phyloP scores from a whole-genome alignment of 495 filamentous ascomycete genomes.

The Lasiosphaeria miniovina region DNA sequence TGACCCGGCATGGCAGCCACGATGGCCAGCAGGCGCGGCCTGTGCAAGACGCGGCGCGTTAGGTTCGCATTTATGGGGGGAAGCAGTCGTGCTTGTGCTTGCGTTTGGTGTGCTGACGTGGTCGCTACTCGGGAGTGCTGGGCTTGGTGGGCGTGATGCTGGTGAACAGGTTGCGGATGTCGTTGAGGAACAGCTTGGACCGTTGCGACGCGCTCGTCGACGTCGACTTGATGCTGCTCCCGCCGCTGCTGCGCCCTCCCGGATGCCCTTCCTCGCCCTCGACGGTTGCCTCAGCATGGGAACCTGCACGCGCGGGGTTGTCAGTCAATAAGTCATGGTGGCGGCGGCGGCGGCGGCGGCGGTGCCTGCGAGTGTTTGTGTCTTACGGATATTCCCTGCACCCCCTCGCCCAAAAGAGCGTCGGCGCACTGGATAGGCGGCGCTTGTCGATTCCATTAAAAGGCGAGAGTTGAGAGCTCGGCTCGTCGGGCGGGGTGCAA shows the following conservation, averaged over 20 bases:
- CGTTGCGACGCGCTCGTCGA: background rate
- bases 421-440: slow-evolving; percentile 3
- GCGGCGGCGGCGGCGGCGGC: background rate
- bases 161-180: slow-evolving; percentile 1
- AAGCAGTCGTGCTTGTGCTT: background rate
- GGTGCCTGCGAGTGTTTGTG: too few species aligned
- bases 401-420: slow-evolving; percentile 24
- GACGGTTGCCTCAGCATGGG: background rate
- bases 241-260: background rate
- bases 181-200: background rate
- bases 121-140: background rate
- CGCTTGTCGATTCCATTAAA: background rate
- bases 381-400: slow-evolving; percentile 25
- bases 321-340: background rate
- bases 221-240: background rate
- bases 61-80: too few species aligned
- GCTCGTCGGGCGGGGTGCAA: too few species aligned
- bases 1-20: too few species aligned
- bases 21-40: too few species aligned
- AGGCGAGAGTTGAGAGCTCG: too few species aligned
- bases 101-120: background rate
- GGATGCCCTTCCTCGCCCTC: background rate
- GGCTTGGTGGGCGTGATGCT: background rate
- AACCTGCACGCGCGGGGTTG: slow-evolving; percentile 3
- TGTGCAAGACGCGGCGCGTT: too few species aligned